Conservation (phyloP, 305 asterid genomes). For the Ilex paraguariensis region DNA sequence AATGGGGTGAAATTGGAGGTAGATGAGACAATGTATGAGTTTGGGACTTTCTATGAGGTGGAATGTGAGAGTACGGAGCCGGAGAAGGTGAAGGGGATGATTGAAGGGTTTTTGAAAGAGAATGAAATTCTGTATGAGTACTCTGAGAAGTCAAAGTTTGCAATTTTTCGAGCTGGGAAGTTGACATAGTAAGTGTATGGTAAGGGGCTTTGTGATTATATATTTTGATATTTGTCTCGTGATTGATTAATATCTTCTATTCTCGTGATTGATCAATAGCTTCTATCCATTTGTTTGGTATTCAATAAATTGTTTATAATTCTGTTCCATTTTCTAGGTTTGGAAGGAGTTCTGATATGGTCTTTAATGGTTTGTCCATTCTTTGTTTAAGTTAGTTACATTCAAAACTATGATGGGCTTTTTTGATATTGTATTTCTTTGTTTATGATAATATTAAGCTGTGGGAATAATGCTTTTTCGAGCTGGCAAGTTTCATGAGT, state of each 20-base stretch:
- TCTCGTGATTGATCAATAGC: too few species aligned
- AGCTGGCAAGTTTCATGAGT: not conserved
- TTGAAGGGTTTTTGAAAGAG: conserved; percentile 60
- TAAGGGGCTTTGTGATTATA: not conserved
- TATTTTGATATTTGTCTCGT: too few species aligned
- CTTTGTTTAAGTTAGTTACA: not conserved
- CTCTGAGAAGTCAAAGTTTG: conserved; percentile 73
- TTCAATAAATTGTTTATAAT: too few species aligned
- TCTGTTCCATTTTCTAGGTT: too few species aligned
- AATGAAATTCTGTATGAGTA: conserved; percentile 60
- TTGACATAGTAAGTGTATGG: conserved; percentile 20
- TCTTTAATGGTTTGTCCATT: not conserved
- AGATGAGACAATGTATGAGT: conserved; percentile 74
- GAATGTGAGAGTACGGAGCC: conserved; percentile 92
- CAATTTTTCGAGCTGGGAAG: conserved; percentile 69
- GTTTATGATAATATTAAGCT: too few species aligned
- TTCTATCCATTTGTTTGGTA: too few species aligned
- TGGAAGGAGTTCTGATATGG: not conserved
- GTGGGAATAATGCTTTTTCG: not conserved
- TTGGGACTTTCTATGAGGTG: conserved; percentile 81
- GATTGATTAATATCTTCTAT: too few species aligned
- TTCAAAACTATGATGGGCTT: not conserved
- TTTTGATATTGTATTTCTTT: too few species aligned
- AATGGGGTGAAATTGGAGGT: conserved; percentile 74
- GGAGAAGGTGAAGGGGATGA: conserved; percentile 63